Conservation (phyloP, 2,329 filamentous ascomycete genomes). For the Fusarium metavorans region DNA sequence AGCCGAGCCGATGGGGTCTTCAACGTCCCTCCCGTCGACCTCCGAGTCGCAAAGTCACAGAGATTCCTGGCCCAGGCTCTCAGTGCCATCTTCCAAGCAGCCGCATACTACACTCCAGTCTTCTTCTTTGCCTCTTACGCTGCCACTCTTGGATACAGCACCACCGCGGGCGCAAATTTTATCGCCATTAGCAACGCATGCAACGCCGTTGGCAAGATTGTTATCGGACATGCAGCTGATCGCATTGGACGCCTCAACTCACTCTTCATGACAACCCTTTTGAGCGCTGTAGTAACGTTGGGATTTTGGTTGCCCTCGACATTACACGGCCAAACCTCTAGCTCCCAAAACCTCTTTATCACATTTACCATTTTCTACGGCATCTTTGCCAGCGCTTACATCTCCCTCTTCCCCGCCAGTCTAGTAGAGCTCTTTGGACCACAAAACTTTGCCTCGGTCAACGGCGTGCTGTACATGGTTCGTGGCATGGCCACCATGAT, state of each 20-base stretch:
- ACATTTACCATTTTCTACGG: background rate
- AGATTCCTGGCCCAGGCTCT: background rate
- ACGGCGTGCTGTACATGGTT: background rate
- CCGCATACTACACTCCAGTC: background rate
- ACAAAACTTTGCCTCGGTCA: background rate
- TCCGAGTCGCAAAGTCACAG: background rate
- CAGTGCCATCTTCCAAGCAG: background rate
- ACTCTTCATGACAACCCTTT: background rate
- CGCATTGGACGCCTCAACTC: background rate
- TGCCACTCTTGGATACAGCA: slow-evolving; percentile 11
- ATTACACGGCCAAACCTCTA: background rate
- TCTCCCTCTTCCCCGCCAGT: background rate
- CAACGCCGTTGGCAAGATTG: slow-evolving; percentile 17
- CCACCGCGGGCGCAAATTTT: slow-evolving; percentile 11
- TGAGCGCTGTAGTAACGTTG: background rate
- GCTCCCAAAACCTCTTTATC: background rate
- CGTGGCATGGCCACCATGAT: background rate
- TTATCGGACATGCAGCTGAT: background rate
- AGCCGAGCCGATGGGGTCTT: background rate
- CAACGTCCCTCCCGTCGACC: background rate
- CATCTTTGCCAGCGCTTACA: background rate
- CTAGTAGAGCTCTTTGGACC: background rate
- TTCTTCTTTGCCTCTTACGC: slow-evolving; percentile 13
- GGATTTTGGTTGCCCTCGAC: background rate
- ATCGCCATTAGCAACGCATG: slow-evolving; percentile 22